phyloP scores from a whole-genome alignment of 345 rosid species.

The sweet orange (Citrus sinensis) region DVS_A1.0 CM039165.1:36643001-36643500 shows the following conservation, averaged over 20 bases:
- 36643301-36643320: background rate
- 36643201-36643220: background rate
- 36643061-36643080: background rate
- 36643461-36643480: background rate
- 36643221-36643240: background rate
- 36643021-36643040: background rate
- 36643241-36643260: background rate
- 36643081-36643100: background rate
- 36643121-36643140: background rate
- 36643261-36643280: background rate
- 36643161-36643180: background rate
- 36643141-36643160: background rate
- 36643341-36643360: background rate
- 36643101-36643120: background rate
- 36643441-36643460: background rate
- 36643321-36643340: background rate
- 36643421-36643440: background rate
- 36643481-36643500: constrained; percentile 20
- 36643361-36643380: background rate
- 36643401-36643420: background rate
- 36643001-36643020: background rate
- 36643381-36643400: background rate
- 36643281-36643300: background rate
- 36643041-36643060: too few species aligned
- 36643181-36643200: background rate